Conservation (phyloP, 306 rosid genomes). For the Castanospermum australe region DNA sequence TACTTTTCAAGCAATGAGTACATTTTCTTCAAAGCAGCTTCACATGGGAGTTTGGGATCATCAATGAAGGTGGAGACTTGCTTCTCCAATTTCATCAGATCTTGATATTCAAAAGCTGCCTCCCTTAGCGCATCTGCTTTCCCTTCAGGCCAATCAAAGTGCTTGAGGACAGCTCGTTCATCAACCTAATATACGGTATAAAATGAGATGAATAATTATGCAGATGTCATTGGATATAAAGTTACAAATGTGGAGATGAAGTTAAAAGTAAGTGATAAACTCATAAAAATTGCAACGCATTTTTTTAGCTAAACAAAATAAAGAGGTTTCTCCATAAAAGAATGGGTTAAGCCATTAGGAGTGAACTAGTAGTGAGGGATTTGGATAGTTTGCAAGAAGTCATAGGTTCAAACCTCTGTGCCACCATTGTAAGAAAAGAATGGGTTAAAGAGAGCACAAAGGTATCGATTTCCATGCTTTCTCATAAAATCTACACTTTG, state of each 20-base stretch:
- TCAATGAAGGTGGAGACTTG: conserved; percentile 74
- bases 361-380: too few relatives aligned
- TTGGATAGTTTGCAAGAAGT: too few relatives aligned
- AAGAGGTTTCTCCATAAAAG: neutral
- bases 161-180: conserved; percentile 97
- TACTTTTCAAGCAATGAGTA: conserved; percentile 97
- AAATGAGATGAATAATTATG: conserved; percentile 15
- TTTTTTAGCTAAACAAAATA: neutral
- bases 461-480: neutral
- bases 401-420: too few relatives aligned
- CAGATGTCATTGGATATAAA: neutral
- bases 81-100: conserved; percentile 87
- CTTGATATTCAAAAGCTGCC: conserved; percentile 96
- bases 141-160: conserved; percentile 99
- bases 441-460: neutral
- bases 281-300: neutral
- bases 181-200: conserved; percentile 63
- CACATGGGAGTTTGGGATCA: conserved; percentile 84
- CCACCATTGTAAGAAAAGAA: too few relatives aligned
- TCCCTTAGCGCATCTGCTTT: conserved; percentile 98
- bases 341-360: neutral
- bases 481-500: neutral
- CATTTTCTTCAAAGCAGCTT: conserved; percentile 92
- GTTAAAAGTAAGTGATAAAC: neutral
- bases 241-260: neutral